Evolutionary conservation across 2,329 filamentous ascomycete species (phyloP), one percentile per base, ranked within the genome.

Genomic region (Rutstroemia sp.): DNA sequence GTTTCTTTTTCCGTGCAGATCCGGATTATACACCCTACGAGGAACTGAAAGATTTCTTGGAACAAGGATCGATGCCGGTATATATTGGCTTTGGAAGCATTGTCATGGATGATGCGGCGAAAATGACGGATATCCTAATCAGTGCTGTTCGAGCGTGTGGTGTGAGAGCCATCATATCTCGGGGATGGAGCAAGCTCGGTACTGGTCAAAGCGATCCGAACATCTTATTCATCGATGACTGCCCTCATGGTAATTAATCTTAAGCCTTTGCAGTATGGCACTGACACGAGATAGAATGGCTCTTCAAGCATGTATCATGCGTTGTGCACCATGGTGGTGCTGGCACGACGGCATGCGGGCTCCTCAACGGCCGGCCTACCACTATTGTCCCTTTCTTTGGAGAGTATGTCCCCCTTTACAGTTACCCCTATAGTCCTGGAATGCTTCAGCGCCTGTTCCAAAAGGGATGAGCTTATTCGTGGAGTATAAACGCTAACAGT

Each of bases 41-140:
- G 1, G 75, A 77, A 1, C 72, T 88, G 0, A 69, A 72, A 2
- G 67, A 73, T 4, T 88, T 87, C 55, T 69, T 88, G 2, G 71
- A 73, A 8, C 73, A 71, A 3, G 82, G 80, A 0, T 77, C 82
- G 1, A 73, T 76, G 4, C 86, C 86, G 0, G 75, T 89, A 3
- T 90, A 90, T 61, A 88, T 90, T 49, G 87, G 87, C 0, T 89
- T 90, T 60, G 87, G 87, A 0, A 86, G 81, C 0, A 89, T 90
- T 57, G 86, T 89, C 0, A 82, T 90, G 2, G 86, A 89, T 56
- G 81, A 89, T 63, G 80, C 86, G 0, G 77, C 87, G 38, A 71
- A 70, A 2, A 86, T 89, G 61, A 90, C 86, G 0, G 69, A 81
- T 23, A 79, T 88, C 72, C 87, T 90, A 34, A 87, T 89, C 58